Base-by-base conservation (phyloP, 2,329 filamentous ascomycete genomes). In the Cytospora piceicola region DNA sequence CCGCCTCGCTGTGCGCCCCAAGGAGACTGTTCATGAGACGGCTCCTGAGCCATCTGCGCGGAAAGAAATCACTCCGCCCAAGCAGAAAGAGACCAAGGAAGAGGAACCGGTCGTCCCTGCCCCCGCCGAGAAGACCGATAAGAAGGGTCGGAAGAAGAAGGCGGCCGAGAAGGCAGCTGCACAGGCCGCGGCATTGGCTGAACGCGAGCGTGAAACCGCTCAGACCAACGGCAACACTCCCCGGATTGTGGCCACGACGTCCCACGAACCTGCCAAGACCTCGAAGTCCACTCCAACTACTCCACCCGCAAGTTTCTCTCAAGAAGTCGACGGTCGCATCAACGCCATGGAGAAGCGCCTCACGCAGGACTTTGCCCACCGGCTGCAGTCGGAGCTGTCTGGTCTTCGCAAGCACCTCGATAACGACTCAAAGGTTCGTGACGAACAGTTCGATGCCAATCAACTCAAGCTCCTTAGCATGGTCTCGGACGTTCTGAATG, bases 81-180 rank as follows among this genome's bases (percentile, higher is more conserved):
- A 80, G 70, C 61, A 74, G 65, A 81, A 79, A 73, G 82, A 84
- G 62, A 67, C 78, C 29, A 85, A 83, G 72, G 82, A 85, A 53
- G 77, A 80, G 32, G 82, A 85, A 68, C 76, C 77, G 20, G 75
- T 78, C 34, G 73, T 73, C 29, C 77, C 66, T 49, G 52, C 63
- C 22, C 70, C 71, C 30, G 70, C 78, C 0, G 88, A 91, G 68
- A 90, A 88, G 77, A 72, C 79, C 1, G 90, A 92, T 72, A 85
- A 85, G 73, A 87, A 85, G 72, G 74, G 79, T 39, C 77, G 83
- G 49, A 91, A 89, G 80, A 92, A 92, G 82, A 94, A 93, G 82
- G 85, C 80, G 65, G 75, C 77, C 7, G 76, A 78, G 32, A 76
- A 77, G 0, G 73, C 75, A 0, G 75, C 77, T 2, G 74, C 79